phyloP scores from a whole-genome alignment of 176 grass and related monocot species.

The Miscanthus lutarioriparius region DNA sequence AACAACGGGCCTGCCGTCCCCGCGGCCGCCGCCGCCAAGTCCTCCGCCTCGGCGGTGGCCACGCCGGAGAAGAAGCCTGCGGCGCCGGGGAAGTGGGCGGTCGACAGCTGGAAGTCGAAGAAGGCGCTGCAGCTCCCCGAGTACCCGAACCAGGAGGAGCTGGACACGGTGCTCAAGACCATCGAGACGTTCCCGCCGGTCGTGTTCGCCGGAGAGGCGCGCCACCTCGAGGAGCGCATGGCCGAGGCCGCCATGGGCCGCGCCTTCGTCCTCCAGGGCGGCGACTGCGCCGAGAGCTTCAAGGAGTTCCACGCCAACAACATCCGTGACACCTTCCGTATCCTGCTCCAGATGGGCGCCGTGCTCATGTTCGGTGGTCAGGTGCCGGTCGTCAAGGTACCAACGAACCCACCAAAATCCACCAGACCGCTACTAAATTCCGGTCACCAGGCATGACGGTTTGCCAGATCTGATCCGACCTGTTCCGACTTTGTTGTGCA shows the following conservation, averaged over 20 bases:
- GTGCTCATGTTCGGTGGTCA: constrained; percentile 99
- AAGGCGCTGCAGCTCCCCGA: constrained; percentile 95
- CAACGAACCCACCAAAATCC: not conserved
- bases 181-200: constrained; percentile 92
- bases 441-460: not conserved
- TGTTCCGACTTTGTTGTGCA: not conserved
- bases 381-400: constrained; percentile 91
- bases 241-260: constrained; percentile 84
- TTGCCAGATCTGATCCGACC: constrained; percentile 48
- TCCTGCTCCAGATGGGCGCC: constrained; percentile 95
- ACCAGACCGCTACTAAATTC: not conserved
- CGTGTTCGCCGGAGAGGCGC: constrained; percentile 91
- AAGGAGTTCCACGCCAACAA: constrained; percentile 99
- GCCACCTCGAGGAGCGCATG: constrained; percentile 81
- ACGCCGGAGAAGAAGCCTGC: constrained; percentile 16
- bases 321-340: constrained; percentile 93
- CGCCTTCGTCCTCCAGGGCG: constrained; percentile 92
- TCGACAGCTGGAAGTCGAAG: constrained; percentile 85
- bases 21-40: constrained; percentile 38
- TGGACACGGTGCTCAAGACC: constrained; percentile 68
- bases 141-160: constrained; percentile 83
- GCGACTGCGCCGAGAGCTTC: constrained; percentile 99
- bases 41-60: constrained; percentile 33
- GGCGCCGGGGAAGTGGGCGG: constrained; percentile 47
- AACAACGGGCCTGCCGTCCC: constrained; percentile 48